Conservation (phyloP, 495 filamentous ascomycete species). For the Penicillium herquei region DNA sequence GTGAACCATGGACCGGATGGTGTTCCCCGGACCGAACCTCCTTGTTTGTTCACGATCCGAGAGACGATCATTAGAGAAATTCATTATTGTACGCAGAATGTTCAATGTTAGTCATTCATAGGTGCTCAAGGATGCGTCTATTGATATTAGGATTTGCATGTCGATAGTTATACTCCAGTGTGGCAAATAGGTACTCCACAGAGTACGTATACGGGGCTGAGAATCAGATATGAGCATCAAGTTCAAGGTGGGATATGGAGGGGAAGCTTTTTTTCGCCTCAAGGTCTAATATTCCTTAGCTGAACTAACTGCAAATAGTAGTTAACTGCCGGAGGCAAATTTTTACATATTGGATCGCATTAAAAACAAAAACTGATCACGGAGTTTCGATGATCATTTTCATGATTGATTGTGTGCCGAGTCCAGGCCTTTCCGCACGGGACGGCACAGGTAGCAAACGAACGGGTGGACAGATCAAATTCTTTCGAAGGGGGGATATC, state of each 20-base stretch:
- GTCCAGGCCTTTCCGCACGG: conserved; percentile 11
- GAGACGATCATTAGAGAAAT: conserved; percentile 1
- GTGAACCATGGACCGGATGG: conserved; percentile 27
- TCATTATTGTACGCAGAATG: not conserved
- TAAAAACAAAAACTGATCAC: too few species aligned
- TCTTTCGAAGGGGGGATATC: not conserved
- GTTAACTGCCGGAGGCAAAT: not conserved
- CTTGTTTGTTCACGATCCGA: conserved; percentile 12
- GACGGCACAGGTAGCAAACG: conserved; percentile 6
- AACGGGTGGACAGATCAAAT: not conserved
- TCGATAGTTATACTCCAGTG: not conserved
- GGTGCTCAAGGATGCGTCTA: not conserved
- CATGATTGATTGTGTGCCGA: conserved; percentile 5
- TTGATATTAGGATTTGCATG: not conserved
- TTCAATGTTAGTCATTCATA: not conserved
- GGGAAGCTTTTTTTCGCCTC: not conserved
- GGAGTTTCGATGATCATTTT: not conserved
- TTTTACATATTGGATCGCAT: not conserved
- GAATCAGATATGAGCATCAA: not conserved
- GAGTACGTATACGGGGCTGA: not conserved
- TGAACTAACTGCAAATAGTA: not conserved
- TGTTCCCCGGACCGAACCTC: conserved; percentile 21
- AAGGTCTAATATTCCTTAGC: not conserved
- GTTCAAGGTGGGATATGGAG: not conserved
- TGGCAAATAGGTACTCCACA: not conserved